phyloP scores from a whole-genome alignment of 2,329 filamentous ascomycete species.

The Fusarium sp. region DNA sequence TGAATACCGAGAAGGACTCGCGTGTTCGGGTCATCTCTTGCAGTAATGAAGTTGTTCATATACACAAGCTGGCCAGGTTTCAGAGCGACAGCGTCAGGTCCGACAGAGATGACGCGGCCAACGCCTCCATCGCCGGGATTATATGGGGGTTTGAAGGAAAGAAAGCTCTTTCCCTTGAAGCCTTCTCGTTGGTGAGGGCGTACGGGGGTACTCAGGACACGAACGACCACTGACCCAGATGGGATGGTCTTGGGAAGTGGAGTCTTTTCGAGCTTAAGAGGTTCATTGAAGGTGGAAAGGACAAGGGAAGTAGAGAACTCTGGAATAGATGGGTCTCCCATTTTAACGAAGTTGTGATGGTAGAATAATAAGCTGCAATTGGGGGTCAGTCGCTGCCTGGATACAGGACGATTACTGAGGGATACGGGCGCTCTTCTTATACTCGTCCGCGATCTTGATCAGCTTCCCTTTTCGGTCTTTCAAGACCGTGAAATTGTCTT shows the following conservation, averaged over 20 bases:
- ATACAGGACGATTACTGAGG: neutral
- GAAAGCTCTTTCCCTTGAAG: slow-evolving; percentile 22
- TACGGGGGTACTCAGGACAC: slow-evolving; percentile 25
- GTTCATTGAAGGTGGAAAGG: slow-evolving; percentile 26
- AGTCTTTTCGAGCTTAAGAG: slow-evolving; percentile 10
- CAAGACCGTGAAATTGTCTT: accelerated
- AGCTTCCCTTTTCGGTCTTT: neutral
- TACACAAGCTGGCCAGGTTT: slow-evolving; percentile 32
- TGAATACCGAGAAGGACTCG: slow-evolving; percentile 25
- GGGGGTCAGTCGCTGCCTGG: neutral
- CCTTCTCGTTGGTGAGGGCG: slow-evolving; percentile 24
- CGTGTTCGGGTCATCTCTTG: slow-evolving; percentile 24
- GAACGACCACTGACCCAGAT: slow-evolving; percentile 24
- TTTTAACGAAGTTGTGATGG: neutral
- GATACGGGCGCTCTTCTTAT: neutral
- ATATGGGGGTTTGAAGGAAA: slow-evolving; percentile 16
- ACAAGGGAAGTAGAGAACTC: slow-evolving; percentile 12
- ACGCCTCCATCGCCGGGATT: slow-evolving; percentile 4
- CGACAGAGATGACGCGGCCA: slow-evolving; percentile 25
- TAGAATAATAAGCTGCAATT: accelerated
- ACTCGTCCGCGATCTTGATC: neutral
- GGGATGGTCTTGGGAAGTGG: neutral
- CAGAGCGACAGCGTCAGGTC: slow-evolving; percentile 15
- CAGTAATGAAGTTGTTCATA: slow-evolving; percentile 21
- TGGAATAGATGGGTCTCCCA: neutral